These are phyloP conservation scores for Verticillium albo-atrum DNA, from an alignment of 2,329 filamentous ascomycete genomes.

Conservation along the genomic window DNA sequence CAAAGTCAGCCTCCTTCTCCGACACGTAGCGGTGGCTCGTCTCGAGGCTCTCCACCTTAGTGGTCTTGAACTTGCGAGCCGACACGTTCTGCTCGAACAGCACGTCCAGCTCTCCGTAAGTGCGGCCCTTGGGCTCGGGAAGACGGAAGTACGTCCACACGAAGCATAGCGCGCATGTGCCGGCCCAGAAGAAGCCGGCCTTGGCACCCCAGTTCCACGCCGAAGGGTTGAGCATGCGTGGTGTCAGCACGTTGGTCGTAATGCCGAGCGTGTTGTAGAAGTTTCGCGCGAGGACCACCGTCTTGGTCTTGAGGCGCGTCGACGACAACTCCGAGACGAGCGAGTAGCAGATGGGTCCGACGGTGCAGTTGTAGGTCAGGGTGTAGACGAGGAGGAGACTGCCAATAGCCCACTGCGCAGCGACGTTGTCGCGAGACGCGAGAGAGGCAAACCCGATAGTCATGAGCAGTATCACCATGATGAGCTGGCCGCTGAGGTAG, in stretches of 20 bases:
- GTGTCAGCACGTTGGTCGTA: conserved; percentile 39
- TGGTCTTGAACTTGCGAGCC: conserved; percentile 34
- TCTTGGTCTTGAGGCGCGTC: conserved; percentile 39
- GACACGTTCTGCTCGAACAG: conserved; percentile 43
- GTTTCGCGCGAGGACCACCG: conserved; percentile 37
- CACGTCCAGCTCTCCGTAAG: conserved; percentile 50
- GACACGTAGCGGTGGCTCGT: not conserved
- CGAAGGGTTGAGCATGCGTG: conserved; percentile 41
- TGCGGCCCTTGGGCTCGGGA: conserved; percentile 50
- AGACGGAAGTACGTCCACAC: conserved; percentile 48
- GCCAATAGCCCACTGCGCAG: conserved; percentile 44
- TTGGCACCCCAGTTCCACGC: conserved; percentile 44
- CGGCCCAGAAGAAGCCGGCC: conserved; percentile 41
- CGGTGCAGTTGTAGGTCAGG: conserved; percentile 38
- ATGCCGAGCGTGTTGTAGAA: conserved; percentile 46
- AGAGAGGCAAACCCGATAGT: conserved; percentile 38
- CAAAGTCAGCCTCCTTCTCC: not conserved
- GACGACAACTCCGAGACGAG: conserved; percentile 40
- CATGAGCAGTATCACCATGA: conserved; percentile 33
- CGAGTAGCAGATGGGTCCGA: conserved; percentile 40
- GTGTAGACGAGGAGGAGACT: conserved; percentile 39
- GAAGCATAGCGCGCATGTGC: conserved; percentile 37
- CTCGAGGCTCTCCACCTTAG: conserved; percentile 14
- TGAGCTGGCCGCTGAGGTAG: conserved; percentile 35
- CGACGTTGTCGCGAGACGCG: conserved; percentile 36